Evolutionary conservation across 345 rosid species (phyloP).

Genomic region (Clausena lansium): DNA sequence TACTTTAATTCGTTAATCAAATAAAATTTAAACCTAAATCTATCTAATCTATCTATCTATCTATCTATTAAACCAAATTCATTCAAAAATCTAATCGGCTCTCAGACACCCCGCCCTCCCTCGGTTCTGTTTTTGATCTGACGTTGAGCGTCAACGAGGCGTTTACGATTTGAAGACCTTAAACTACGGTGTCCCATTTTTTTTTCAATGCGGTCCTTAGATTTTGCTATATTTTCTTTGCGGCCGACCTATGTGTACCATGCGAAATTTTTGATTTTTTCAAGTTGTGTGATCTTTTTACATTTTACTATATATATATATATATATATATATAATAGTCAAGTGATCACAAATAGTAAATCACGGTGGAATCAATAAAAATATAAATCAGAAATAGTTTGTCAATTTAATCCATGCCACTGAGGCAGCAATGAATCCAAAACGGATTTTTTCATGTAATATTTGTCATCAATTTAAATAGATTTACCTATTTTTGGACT

Average conservation of each 20-base stretch:
- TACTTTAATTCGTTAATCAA: not conserved
- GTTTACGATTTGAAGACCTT: constrained; percentile 8
- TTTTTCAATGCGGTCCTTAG: not conserved
- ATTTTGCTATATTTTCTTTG: not conserved
- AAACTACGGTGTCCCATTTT: not conserved
- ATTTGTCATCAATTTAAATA: not conserved
- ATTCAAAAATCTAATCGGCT: not conserved
- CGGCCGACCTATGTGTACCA: accelerated
- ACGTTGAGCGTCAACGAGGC: constrained; percentile 12
- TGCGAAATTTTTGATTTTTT: too few species aligned
- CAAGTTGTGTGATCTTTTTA: not conserved
- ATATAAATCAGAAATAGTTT: not conserved
- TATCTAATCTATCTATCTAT: too few species aligned
- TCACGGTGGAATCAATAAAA: not conserved
- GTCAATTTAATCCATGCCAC: not conserved
- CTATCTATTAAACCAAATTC: not conserved
- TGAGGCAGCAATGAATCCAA: not conserved
- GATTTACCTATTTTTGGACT: not conserved
- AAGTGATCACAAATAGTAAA: not conserved
- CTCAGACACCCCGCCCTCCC: not conserved
- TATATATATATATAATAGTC: not conserved
- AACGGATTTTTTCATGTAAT: not conserved
- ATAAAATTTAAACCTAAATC: not conserved
- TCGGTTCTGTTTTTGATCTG: not conserved
- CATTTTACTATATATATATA: not conserved